Base-by-base conservation (phyloP, 768 basidiomycete genomes). In the Agaricus sinodeliciosus region DNA sequence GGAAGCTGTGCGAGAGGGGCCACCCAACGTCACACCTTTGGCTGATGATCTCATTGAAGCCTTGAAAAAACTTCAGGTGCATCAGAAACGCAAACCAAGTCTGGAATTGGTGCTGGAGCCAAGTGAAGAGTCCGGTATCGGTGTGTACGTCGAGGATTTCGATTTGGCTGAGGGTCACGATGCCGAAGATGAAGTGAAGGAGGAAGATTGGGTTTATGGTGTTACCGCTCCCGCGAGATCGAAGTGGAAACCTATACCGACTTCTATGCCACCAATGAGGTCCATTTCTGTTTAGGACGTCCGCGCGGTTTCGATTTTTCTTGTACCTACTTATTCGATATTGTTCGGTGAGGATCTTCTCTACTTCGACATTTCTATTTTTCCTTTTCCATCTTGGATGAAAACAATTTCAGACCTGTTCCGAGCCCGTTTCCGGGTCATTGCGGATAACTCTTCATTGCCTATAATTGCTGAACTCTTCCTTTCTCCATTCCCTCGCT, bases 1-100 rank as follows among this genome's bases (percentile, higher is more conserved):
- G 96, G 93, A 96, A 63, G 92, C 79, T 19, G 80, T 94, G 52
- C 73, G 73, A 46, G 95, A 98, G 67, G 93, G 94, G 7, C 90
- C 92, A 15, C 95, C 95, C 0, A 97, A 97, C 63, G 65, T 72
- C 2, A 69, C 78, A 2, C 86, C 93, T 4, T 79, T 96, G 22
- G 95, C 95, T 0, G 83, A 88, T 19, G 95, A 98, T 64, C 78
- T 98, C 57, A 87, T 92, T 25, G 62, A 73, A 9, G 95, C 95
- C 13, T 70, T 97, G 50, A 77, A 74, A 58, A 80, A 77, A 59
- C 76, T 98, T 2, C 80, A 90, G 62, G 58, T 82, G 3, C 71
- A 74, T 43, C 73, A 78, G 28, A 60, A 72, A 67, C 34, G 49
- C 65, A 56, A 57, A 6, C 63, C 69, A 4, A 69, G 69, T 22